Percentiles rank a stretch among this genome's conserved stretches.
Conservation (phyloP, 2,329 filamentous ascomycete genomes). For the Colletotrichum horii region DNA sequence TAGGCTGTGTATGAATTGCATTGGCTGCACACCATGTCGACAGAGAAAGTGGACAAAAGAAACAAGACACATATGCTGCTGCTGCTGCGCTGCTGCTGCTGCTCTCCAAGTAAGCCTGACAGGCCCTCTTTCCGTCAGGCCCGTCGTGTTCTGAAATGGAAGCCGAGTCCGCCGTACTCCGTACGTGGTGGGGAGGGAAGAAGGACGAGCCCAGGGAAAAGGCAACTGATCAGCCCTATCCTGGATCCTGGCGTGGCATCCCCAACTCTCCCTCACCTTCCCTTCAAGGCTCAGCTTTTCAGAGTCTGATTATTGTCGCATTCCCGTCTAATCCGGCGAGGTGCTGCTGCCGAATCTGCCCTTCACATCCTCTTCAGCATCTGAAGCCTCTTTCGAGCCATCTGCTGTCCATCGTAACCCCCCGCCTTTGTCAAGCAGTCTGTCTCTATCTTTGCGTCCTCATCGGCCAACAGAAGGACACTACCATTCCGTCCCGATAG, state of each 20-base stretch:
- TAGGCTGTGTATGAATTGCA: neutral
- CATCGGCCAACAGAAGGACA: neutral
- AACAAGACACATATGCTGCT: neutral
- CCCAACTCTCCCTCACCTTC: constrained; percentile 1
- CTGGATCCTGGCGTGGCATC: constrained; percentile 15
- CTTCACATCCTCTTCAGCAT: neutral
- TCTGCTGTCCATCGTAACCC: neutral
- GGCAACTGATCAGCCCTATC: constrained; percentile 19
- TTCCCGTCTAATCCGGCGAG: neutral
- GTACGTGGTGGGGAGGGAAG: neutral
- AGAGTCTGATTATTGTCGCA: neutral
- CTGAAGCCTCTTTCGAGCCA: neutral
- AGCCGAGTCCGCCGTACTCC: neutral
- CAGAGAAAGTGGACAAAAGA: neutral
- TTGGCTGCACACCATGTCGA: neutral
- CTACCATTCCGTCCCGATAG: neutral
- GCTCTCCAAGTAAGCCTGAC: neutral
- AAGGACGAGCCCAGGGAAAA: neutral
- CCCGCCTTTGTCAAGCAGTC: neutral
- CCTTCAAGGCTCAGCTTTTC: neutral
- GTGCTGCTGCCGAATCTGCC: neutral
- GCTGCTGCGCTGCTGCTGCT: neutral
- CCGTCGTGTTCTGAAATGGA: neutral
- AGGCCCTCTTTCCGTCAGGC: neutral
- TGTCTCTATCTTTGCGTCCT: neutral